phyloP scores from a whole-genome alignment of 352 stramenopile genomes.

The Globisporangium splendens region DNA sequence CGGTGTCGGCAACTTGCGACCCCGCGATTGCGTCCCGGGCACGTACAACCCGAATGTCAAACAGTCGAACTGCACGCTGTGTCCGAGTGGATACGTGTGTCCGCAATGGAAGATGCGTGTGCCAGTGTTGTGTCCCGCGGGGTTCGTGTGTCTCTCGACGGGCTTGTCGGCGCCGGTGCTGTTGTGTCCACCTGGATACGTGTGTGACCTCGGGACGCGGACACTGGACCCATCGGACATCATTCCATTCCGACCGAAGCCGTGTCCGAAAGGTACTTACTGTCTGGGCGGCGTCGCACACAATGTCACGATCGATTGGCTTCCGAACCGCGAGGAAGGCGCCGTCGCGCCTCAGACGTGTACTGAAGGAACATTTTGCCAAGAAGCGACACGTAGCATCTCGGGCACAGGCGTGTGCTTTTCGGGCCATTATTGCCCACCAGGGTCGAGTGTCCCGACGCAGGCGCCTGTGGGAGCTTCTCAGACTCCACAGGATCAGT shows the following conservation, averaged over 20 bases:
- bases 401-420: constrained; percentile 89
- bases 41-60: constrained; percentile 87
- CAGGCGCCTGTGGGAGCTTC: constrained; percentile 93
- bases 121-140: constrained; percentile 87
- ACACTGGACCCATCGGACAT: constrained; percentile 86
- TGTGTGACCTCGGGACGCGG: constrained; percentile 91
- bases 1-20: constrained; percentile 91
- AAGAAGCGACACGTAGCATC: constrained; percentile 67
- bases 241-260: constrained; percentile 67
- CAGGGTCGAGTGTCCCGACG: constrained; percentile 81
- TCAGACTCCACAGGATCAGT: constrained; percentile 84
- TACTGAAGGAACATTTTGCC: constrained; percentile 94
- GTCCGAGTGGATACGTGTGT: constrained; percentile 93
- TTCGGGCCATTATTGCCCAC: constrained; percentile 95
- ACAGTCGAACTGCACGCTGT: constrained; percentile 93
- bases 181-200: constrained; percentile 93
- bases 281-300: constrained; percentile 95
- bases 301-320: constrained; percentile 89
- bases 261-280: constrained; percentile 92
- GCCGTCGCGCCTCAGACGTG: constrained; percentile 89
- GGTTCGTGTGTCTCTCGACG: constrained; percentile 94
- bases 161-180: constrained; percentile 89
- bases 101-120: constrained; percentile 74
- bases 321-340: constrained; percentile 81
- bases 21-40: constrained; percentile 90